These are phyloP conservation scores for Candida dajiaensis DNA, from an alignment of 805 yeast species.

Conservation along the genomic window DNA sequence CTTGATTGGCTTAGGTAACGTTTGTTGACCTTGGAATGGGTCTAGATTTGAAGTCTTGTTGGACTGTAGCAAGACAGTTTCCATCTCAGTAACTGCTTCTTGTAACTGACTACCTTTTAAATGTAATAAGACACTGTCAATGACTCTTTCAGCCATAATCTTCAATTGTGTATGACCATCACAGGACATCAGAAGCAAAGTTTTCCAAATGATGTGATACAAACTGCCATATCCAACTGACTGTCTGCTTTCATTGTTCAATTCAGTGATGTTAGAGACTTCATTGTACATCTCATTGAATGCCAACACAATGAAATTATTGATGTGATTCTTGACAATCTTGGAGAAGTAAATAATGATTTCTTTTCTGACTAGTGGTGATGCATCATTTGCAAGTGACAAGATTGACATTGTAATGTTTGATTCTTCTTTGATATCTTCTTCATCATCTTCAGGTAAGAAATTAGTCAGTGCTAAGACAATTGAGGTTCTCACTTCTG, in stretches of 20 bases:
- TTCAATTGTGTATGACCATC: conserved; percentile 86
- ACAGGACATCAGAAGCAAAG: conserved; percentile 68
- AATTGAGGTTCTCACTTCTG: conserved; percentile 88
- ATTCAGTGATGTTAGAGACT: conserved; percentile 33
- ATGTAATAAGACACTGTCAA: conserved; percentile 64
- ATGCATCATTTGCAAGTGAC: conserved; percentile 75
- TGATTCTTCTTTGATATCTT: conserved; percentile 56
- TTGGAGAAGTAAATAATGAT: conserved; percentile 71
- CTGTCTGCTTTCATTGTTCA: conserved; percentile 51
- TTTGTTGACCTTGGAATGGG: conserved; percentile 26
- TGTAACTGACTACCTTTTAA: conserved; percentile 53
- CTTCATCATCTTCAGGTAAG: conserved; percentile 43
- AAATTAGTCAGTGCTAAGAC: conserved; percentile 68
- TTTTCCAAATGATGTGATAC: conserved; percentile 83
- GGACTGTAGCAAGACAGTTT: conserved; percentile 52
- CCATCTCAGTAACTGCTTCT: conserved; percentile 60
- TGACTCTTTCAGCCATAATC: conserved; percentile 62
- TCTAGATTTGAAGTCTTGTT: conserved; percentile 17
- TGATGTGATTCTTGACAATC: conserved; percentile 61
- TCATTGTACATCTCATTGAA: conserved; percentile 82
- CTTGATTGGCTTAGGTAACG: conserved; percentile 30
- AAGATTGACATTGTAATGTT: conserved; percentile 64
- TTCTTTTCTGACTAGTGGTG: conserved; percentile 84
- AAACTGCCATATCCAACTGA: conserved; percentile 85
- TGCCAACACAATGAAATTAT: conserved; percentile 81